Evolutionary conservation across 345 rosid species (phyloP).

Genomic region (Eutrema yunnanense): DNA sequence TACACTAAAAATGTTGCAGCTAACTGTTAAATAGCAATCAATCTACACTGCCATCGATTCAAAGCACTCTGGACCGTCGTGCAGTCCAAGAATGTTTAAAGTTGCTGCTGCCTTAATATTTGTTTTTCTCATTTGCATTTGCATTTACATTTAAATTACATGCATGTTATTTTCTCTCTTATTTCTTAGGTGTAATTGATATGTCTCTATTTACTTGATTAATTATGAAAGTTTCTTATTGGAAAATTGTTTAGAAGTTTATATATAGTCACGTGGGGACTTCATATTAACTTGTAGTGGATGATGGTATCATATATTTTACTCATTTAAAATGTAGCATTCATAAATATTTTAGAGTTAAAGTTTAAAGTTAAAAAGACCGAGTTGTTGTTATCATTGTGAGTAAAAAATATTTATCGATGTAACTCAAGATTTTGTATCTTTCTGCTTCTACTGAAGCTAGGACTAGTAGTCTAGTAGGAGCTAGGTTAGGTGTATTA

Average conservation of each 20-base stretch:
- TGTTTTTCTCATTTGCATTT: background rate
- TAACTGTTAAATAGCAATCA: slow-evolving; percentile 23
- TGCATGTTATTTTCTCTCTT: slow-evolving; percentile 3
- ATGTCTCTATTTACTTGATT: background rate
- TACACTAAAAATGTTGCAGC: slow-evolving; percentile 35
- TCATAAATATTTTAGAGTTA: background rate
- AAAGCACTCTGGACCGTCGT: slow-evolving; percentile 23
- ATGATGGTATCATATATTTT: background rate
- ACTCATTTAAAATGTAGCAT: background rate
- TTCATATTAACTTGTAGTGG: slow-evolving; percentile 10
- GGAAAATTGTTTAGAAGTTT: background rate
- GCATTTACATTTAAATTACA: background rate
- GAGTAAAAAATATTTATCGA: slow-evolving; percentile 11
- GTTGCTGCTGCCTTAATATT: slow-evolving; percentile 16
- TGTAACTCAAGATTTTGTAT: slow-evolving; percentile 28
- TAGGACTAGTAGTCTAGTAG: slow-evolving; percentile 19
- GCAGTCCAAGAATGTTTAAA: slow-evolving; percentile 32
- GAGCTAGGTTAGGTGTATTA: slow-evolving; percentile 1
- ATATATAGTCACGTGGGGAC: slow-evolving; percentile 3
- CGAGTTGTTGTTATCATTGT: slow-evolving; percentile 29
- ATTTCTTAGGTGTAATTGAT: background rate
- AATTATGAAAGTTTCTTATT: background rate
- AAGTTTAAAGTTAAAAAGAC: background rate
- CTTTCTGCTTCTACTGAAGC: slow-evolving; percentile 24
- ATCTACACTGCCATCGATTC: slow-evolving; percentile 27